Conservation (phyloP, 2,329 filamentous ascomycete species). For the Seiridium unicorne region DNA sequence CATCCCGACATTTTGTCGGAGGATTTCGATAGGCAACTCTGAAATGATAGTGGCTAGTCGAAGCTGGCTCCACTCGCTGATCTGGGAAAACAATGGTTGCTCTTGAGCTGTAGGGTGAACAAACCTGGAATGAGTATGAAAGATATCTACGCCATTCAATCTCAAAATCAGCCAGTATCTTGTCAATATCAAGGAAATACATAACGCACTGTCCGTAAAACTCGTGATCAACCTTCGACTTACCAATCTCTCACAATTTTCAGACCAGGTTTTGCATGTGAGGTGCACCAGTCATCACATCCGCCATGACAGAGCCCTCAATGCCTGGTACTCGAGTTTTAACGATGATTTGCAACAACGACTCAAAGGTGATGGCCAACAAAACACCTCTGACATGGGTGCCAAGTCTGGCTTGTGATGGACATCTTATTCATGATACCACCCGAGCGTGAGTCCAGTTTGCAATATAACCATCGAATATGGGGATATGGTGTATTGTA, state of each 20-base stretch:
- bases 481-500: no score
- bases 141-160: slow-evolving; percentile 43
- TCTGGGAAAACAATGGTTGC: slow-evolving; percentile 36
- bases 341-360: background rate
- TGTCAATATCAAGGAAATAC: no score
- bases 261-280: background rate
- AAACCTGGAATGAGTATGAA: slow-evolving; percentile 43
- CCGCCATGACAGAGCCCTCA: background rate
- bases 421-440: no score
- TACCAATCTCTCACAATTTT: background rate
- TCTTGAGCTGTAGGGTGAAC: slow-evolving; percentile 38
- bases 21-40: slow-evolving; percentile 40
- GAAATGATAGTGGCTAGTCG: slow-evolving; percentile 36
- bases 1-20: slow-evolving; percentile 38
- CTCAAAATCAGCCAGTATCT: slow-evolving; percentile 21
- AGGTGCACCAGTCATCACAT: background rate
- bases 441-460: no score
- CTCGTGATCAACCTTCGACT: no score
- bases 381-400: no score
- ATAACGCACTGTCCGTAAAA: no score
- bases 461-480: no score
- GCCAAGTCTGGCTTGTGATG: no score
- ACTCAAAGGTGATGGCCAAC: no score
- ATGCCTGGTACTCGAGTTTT: background rate
- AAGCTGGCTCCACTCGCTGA: slow-evolving; percentile 38